Percentiles rank a stretch among this genome's conserved stretches.
phyloP scores from a whole-genome alignment of 305 asterid genomes.

The Fraxinus xanthoxyloides region DNA sequence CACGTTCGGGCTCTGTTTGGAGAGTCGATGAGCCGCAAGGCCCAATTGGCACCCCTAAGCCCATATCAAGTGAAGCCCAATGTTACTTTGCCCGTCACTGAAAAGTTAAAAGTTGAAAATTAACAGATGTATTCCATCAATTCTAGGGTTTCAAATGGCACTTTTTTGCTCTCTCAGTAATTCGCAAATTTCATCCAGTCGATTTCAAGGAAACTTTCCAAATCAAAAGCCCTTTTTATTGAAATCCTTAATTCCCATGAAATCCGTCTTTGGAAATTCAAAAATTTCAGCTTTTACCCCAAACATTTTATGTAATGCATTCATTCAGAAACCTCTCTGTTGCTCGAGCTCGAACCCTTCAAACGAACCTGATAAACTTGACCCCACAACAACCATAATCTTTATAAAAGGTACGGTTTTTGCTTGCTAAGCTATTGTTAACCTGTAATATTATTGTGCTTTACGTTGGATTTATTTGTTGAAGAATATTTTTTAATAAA shows the following conservation, averaged over 20 bases:
- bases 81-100: too few species aligned
- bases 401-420: constrained; percentile 43
- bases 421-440: not conserved
- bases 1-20: too few species aligned
- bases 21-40: too few species aligned
- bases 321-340: constrained; percentile 18
- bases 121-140: not conserved
- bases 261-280: constrained; percentile 4
- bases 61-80: too few species aligned
- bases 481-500: not conserved
- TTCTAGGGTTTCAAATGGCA: constrained; percentile 41
- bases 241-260: constrained; percentile 6
- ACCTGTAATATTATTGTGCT: not conserved
- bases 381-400: constrained; percentile 29
- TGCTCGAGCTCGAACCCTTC: constrained; percentile 34
- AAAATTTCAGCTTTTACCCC: constrained; percentile 23
- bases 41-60: too few species aligned
- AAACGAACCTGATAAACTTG: constrained; percentile 19
- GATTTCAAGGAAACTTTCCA: constrained; percentile 16
- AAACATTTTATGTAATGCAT: not conserved
- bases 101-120: not conserved
- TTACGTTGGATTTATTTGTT: not conserved
- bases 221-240: constrained; percentile 20
- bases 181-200: constrained; percentile 24
- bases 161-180: constrained; percentile 26